Conservation (phyloP, 345 rosid species). For the Turnera subulata region DNA sequence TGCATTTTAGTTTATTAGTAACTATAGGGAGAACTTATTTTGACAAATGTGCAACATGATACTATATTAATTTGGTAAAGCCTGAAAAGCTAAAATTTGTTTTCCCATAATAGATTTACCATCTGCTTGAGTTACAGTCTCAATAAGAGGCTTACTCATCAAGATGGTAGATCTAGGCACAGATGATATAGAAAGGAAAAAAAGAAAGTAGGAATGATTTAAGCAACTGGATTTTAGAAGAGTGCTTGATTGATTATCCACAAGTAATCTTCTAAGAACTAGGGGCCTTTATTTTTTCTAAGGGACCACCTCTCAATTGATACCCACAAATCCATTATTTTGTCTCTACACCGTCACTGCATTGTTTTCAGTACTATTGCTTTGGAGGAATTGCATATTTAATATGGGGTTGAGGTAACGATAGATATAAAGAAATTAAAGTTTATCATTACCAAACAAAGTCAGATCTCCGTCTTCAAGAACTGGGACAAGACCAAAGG, state of each 20-base stretch:
- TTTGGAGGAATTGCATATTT: background rate
- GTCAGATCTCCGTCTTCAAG: conserved; percentile 76
- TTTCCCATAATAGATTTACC: too few species aligned
- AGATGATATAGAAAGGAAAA: too few species aligned
- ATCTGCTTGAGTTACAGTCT: too few species aligned
- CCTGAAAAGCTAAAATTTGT: too few species aligned
- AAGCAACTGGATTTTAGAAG: too few species aligned
- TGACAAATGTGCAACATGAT: background rate
- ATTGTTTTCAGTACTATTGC: background rate
- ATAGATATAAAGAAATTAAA: background rate
- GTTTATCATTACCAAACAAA: conserved; percentile 48
- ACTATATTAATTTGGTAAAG: background rate
- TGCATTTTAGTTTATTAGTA: background rate
- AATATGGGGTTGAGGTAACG: too few species aligned
- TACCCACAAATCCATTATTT: background rate
- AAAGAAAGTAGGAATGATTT: too few species aligned
- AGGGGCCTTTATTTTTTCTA: too few species aligned
- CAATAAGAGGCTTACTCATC: too few species aligned
- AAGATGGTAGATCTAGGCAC: too few species aligned
- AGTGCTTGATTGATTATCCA: too few species aligned
- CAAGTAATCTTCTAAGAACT: too few species aligned
- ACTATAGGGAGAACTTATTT: background rate
- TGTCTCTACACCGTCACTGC: background rate
- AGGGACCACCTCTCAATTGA: background rate
- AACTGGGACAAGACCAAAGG: conserved; percentile 79